Base-by-base conservation (phyloP, 345 rosid genomes). In the Laguncularia racemosa region DNA sequence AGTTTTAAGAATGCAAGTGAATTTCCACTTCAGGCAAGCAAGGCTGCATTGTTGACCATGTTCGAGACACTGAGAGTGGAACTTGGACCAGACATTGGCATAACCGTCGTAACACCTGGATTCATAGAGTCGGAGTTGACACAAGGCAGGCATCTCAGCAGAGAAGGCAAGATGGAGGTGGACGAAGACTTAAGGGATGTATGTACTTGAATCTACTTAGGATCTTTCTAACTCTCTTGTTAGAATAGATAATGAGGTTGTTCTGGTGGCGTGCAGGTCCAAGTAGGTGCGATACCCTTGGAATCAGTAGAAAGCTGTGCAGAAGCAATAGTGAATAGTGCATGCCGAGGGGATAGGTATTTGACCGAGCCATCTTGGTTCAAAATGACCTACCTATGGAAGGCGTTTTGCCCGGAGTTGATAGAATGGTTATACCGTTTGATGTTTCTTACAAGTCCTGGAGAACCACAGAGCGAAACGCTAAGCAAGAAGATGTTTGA, bases 61-160 rank as follows among this genome's bases (percentile, higher is more conserved):
- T 81, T 57, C 46, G 85, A 81, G 70, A 56, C 85, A 9, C 10
- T 77, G 48, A 71, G 83, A 62, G 18, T 66, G 46, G 91, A 84
- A 53, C 46, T 81, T 5, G 72, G 69, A 46, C 58, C 76, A 0
- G 85, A 79, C 28, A 70, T 84, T n/a, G 67, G 71, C 18, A 62
- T 79, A 54, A 73, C 81, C 28, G 75, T 84, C 17, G 83, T 75
- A 17, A 59, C 70, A 0, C 91, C 83, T 0, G 75, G 79, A 5
- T 60, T 59, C 48, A 53, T 67, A 4, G 69, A 70, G 40, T 65
- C 74, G 1, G 72, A 66, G 59, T 48, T 74, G 47, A 61, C 78
- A 18, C n/a, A 51, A 14, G 76, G 68, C 10, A 54, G 62, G 8
- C 50, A 74, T 71, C 52, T 80, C 66, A 59, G 76, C 44, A 65